phyloP scores from a whole-genome alignment of 129 eudicot species.

The Flaveria brownii region DNA sequence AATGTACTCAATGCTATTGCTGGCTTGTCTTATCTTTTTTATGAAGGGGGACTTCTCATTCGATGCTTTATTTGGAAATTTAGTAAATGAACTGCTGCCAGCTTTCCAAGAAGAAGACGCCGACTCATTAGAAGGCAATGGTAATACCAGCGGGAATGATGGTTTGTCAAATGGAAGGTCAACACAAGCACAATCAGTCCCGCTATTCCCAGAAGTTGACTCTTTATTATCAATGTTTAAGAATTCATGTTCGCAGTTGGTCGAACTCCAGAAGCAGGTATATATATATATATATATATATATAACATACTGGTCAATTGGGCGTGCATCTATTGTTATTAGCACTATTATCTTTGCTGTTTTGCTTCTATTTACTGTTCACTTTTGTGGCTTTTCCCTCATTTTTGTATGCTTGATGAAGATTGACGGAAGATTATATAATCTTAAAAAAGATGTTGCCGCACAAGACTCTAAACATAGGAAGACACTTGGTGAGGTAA shows the following conservation, averaged over 20 bases:
- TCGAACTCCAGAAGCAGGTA: constrained; percentile 83
- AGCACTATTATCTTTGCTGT: constrained; percentile 3
- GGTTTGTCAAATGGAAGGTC: constrained; percentile 60
- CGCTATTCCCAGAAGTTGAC: constrained; percentile 95
- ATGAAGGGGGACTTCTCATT: constrained; percentile 87
- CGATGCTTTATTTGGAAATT: constrained; percentile 85
- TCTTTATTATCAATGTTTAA: constrained; percentile 73
- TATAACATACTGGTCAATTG: not conserved
- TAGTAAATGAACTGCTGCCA: constrained; percentile 86
- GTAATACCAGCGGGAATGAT: constrained; percentile 51
- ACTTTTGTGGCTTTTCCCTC: constrained; percentile 1
- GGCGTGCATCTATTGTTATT: constrained; percentile 2
- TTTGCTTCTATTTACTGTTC: constrained; percentile 20
- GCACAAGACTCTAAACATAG: constrained; percentile 89
- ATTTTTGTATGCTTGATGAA: constrained; percentile 32
- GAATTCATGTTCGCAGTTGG: constrained; percentile 82
- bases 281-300: constrained; percentile 15
- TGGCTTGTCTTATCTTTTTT: constrained; percentile 21
- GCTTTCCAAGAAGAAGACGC: constrained; percentile 77
- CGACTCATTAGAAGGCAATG: constrained; percentile 64
- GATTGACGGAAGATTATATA: constrained; percentile 76
- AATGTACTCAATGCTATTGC: constrained; percentile 23
- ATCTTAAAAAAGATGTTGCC: constrained; percentile 81
- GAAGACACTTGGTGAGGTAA: constrained; percentile 91
- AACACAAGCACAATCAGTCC: constrained; percentile 56